Conservation (phyloP, 2,329 filamentous ascomycete species). For the Gnomoniopsis smithogilvyi region DNA sequence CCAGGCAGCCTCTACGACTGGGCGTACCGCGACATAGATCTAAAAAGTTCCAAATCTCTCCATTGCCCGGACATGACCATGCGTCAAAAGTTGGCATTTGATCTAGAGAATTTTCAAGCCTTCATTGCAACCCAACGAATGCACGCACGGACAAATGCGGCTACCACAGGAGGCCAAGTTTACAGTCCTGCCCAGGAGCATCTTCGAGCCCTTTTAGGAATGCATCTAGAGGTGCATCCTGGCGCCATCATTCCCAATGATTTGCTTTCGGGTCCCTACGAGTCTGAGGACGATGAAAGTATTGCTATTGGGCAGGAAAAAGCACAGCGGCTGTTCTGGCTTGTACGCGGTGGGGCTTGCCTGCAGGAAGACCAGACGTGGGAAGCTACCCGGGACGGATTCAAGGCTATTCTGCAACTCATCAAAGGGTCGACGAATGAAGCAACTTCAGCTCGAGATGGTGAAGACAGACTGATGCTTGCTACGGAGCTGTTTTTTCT, state of each 20-base stretch:
- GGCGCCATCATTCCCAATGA: slow-evolving; percentile 22
- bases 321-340: slow-evolving; percentile 27
- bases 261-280: slow-evolving; percentile 25
- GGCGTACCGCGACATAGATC: slow-evolving; percentile 4
- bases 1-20: slow-evolving; percentile 15
- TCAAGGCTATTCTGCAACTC: slow-evolving; percentile 12
- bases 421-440: background rate
- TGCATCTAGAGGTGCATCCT: slow-evolving; percentile 25
- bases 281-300: slow-evolving; percentile 7
- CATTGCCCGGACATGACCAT: slow-evolving; percentile 5
- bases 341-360: slow-evolving; percentile 23
- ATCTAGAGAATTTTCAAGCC: slow-evolving; percentile 3
- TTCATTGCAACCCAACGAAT: background rate
- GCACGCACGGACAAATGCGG: background rate
- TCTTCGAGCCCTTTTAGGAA: slow-evolving; percentile 8
- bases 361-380: slow-evolving; percentile 22
- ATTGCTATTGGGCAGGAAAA: slow-evolving; percentile 16
- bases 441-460: background rate
- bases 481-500: slow-evolving; percentile 6
- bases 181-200: background rate
- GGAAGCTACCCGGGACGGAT: slow-evolving; percentile 24
- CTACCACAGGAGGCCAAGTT: background rate
- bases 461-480: slow-evolving; percentile 3
- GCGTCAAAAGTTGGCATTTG: slow-evolving; percentile 13
- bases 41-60: background rate